Evolutionary conservation across 805 yeast species (phyloP).

Genomic region (Ogataea paradorogensis): DNA sequence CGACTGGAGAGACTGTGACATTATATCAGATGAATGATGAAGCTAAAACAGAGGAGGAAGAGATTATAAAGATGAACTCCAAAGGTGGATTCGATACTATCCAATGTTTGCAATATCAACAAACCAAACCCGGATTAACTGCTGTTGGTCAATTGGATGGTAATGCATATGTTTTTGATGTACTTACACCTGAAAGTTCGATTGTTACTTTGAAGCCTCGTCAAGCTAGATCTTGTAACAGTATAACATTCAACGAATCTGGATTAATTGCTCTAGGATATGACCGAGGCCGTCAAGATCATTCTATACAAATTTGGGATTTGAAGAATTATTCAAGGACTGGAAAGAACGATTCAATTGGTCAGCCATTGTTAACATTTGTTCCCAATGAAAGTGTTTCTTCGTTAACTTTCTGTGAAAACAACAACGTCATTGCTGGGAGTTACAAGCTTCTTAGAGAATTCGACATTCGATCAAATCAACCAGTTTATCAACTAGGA

Average conservation of each 20-base stretch:
- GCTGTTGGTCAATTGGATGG: conserved; percentile 80
- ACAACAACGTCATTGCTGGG: conserved; percentile 60
- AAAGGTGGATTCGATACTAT: conserved; percentile 65
- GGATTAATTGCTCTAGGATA: conserved; percentile 74
- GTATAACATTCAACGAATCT: conserved; percentile 62
- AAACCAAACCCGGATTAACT: conserved; percentile 51
- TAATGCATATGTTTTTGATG: conserved; percentile 57
- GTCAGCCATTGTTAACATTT: conserved; percentile 50
- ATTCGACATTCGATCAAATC: conserved; percentile 64
- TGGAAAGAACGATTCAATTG: conserved; percentile 46
- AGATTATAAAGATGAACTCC: conserved; percentile 46
- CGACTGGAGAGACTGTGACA: conserved; percentile 76
- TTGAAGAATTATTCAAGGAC: conserved; percentile 53
- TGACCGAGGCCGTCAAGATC: conserved; percentile 74
- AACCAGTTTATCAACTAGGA: conserved; percentile 69
- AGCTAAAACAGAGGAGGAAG: conserved; percentile 41
- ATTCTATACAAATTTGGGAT: conserved; percentile 79
- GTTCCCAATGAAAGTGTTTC: conserved; percentile 73
- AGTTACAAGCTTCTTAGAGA: conserved; percentile 76
- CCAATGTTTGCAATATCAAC: conserved; percentile 64
- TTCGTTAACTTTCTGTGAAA: conserved; percentile 61
- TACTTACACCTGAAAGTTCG: conserved; percentile 37
- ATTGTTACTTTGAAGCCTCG: conserved; percentile 51
- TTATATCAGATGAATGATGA: conserved; percentile 54
- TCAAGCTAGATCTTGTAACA: conserved; percentile 71